Percentiles rank a stretch among this genome's conserved stretches.
Conservation (phyloP, 169 alveolate species). For the Perkinsus olseni region DNA sequence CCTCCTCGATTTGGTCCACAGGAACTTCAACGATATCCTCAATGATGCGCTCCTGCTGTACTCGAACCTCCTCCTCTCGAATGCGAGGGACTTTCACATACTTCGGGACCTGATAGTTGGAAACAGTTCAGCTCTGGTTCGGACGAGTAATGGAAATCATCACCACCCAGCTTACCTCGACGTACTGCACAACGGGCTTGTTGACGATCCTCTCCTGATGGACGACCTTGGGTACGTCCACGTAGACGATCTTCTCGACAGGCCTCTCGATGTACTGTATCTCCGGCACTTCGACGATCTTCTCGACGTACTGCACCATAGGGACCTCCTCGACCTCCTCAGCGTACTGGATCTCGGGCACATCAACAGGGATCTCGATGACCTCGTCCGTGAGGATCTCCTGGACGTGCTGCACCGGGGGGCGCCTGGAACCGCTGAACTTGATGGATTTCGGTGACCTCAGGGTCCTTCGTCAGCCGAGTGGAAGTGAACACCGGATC, state of each 20-base stretch:
- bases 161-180: neutral
- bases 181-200: neutral
- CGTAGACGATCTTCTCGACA: conserved; percentile 61
- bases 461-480: neutral
- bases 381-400: neutral
- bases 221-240: conserved; percentile 42
- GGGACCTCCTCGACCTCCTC: conserved; percentile 1
- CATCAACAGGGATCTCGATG: neutral
- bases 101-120: neutral
- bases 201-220: neutral
- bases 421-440: neutral
- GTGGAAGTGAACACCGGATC: neutral
- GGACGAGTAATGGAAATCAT: neutral
- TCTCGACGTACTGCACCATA: conserved; percentile 29
- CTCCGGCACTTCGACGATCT: conserved; percentile 64
- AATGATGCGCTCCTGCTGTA: neutral
- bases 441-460: neutral
- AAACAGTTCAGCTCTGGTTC: no score
- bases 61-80: neutral
- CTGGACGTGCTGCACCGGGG: neutral
- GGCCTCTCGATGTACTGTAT: conserved; percentile 32
- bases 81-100: neutral
- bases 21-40: neutral
- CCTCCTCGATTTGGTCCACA: neutral
- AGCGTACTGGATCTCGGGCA: neutral